Evolutionary conservation across 345 rosid species (phyloP).

Genomic region (Raphanus raphanistrum): DNA sequence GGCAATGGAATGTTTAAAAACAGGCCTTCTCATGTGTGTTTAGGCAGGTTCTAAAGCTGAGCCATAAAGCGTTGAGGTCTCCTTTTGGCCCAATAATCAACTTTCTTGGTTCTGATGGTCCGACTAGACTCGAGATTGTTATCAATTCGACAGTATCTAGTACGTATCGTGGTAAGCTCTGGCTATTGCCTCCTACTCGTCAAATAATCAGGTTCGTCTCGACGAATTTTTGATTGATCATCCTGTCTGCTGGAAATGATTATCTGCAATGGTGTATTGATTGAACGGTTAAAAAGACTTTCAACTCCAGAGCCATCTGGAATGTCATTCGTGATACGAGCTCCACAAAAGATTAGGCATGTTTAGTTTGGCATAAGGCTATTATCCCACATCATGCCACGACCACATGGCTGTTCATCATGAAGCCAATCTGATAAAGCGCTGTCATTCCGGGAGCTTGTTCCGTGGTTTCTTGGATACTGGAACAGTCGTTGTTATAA

Average conservation of each 20-base stretch:
- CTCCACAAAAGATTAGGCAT: no score
- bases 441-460: constrained; percentile 90
- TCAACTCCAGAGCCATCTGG: no score
- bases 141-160: background rate
- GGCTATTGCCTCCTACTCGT: background rate
- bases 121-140: background rate
- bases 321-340: no score
- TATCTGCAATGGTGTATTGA: background rate
- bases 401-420: no score
- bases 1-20: no score
- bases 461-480: constrained; percentile 69
- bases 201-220: background rate
- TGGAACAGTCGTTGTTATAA: constrained; percentile 56
- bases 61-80: no score
- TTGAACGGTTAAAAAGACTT: background rate
- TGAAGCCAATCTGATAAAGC: constrained; percentile 62
- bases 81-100: background rate
- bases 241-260: background rate
- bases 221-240: background rate
- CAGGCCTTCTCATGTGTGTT: no score
- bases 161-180: background rate
- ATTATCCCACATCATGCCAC: no score
- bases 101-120: background rate
- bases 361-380: no score
- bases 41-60: no score